Base-by-base conservation (phyloP, 2,329 filamentous ascomycete species). In the Monosporascus sp. region DNA sequence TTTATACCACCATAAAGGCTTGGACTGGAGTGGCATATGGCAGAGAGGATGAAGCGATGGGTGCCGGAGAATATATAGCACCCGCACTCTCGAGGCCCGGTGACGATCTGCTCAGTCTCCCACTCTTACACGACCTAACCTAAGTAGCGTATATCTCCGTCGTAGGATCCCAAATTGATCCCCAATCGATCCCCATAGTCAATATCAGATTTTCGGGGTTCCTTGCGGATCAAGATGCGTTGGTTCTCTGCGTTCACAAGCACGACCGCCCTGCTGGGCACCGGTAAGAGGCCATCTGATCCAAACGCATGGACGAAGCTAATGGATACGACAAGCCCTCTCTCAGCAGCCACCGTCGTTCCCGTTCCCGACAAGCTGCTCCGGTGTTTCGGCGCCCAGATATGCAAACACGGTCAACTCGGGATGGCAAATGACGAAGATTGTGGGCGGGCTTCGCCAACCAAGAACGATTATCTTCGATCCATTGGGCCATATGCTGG, bases 401-500 rank as follows among this genome's bases (percentile, higher is more conserved):
- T 65, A 60, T 51, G 48, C 59, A 8, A 64, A 56, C 48, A 66
- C 62, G 3, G 15, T 65, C 20, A 62, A 63, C 48, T 49, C 57
- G 18, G 64, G 52, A 38, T 66, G 64, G 64, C 43, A 63, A 50
- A 58, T 59, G 44, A 65, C 60, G 18, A 67, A 67, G 51, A 60
- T 67, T 24, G 62, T 60, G 25, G 61, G 58, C 20, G 58, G 61
- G n/a, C 55, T 67, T n/a, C 57, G 56, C n/a, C 54, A 57, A 35
- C 64, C 65, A 11, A 60, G 65, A 17, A 60, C 57, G n/a, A 62
- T 67, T 39, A 51, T 59, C 35, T 62, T 65, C 18, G 65, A 67
- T 45, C 54, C 57, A 17, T 25, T 61, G 24, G 65, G 65, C 20
- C 61, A 66, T 49, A 62, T 67, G 55, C 51, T 67, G 6, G 62